Evolutionary conservation across 257 asterid genomes (phyloP).

Genomic region (Nicotiana attenuata): DNA sequence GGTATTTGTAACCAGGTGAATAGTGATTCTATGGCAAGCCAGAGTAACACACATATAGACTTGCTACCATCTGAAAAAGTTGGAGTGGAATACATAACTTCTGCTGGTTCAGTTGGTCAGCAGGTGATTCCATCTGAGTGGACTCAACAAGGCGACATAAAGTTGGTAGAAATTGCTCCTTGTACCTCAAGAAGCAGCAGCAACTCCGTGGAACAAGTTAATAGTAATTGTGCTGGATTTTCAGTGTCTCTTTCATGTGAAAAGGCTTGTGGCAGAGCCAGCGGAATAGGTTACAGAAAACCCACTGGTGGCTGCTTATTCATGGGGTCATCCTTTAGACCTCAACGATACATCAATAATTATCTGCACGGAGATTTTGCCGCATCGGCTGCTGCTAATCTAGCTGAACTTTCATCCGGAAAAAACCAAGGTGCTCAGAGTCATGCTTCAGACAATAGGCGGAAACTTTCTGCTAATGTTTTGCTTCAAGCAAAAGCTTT

Average conservation of each 20-base stretch:
- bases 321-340: constrained; percentile 65
- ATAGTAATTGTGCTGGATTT: constrained; percentile 14
- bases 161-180: constrained; percentile 26
- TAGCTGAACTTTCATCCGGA: constrained; percentile 55
- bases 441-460: constrained; percentile 39
- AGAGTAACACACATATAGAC: constrained; percentile 12
- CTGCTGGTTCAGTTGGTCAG: constrained; percentile 25
- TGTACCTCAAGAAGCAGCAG: constrained; percentile 13
- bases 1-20: neutral
- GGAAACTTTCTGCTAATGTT: constrained; percentile 44
- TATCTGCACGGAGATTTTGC: constrained; percentile 84
- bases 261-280: neutral
- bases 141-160: constrained; percentile 31
- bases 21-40: constrained; percentile 17
- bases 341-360: constrained; percentile 52
- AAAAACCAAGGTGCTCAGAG: constrained; percentile 42
- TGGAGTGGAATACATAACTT: constrained; percentile 10
- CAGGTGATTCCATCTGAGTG: constrained; percentile 23
- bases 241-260: constrained; percentile 20
- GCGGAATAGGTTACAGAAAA: neutral
- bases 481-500: constrained; percentile 75
- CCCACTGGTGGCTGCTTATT: constrained; percentile 20
- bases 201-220: constrained; percentile 21
- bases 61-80: constrained; percentile 17
- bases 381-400: constrained; percentile 83